These are phyloP conservation scores for Ophiostoma sp. DNA, from an alignment of 2,329 filamentous ascomycete genomes.

Conservation along the genomic window DNA sequence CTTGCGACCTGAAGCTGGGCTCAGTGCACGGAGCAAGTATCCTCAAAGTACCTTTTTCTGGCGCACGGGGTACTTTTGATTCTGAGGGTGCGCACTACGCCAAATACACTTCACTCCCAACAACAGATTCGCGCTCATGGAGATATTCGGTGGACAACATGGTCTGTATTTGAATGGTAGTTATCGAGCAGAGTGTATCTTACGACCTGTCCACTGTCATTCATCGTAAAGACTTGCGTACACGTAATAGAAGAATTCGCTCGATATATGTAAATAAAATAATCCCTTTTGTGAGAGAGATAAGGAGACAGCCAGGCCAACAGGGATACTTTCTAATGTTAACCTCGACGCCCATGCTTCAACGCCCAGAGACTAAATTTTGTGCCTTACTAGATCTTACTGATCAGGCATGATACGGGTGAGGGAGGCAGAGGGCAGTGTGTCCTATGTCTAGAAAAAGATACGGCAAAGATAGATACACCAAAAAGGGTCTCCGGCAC, in stretches of 20 bases:
- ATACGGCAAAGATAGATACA: not conserved
- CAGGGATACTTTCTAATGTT: not conserved
- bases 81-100: not conserved
- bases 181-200: no score
- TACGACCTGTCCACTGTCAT: not conserved
- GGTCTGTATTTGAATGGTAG: no score
- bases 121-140: not conserved
- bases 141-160: not conserved
- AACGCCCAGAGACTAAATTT: no score
- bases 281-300: no score
- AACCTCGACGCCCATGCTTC: no score
- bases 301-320: not conserved
- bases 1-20: slow-evolving; percentile 11
- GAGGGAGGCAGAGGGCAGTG: no score
- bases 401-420: not conserved
- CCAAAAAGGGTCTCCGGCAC: not conserved
- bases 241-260: no score
- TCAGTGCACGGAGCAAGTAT: slow-evolving; percentile 1
- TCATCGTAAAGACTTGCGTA: no score
- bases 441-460: no score
- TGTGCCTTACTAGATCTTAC: not conserved
- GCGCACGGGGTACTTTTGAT: slow-evolving; percentile 7
- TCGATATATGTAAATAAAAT: no score
- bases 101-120: not conserved
- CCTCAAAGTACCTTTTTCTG: not conserved